Percentiles rank a stretch among this genome's conserved stretches.
Conservation (phyloP, 345 rosid genomes). For the Anacardium occidentale region DNA sequence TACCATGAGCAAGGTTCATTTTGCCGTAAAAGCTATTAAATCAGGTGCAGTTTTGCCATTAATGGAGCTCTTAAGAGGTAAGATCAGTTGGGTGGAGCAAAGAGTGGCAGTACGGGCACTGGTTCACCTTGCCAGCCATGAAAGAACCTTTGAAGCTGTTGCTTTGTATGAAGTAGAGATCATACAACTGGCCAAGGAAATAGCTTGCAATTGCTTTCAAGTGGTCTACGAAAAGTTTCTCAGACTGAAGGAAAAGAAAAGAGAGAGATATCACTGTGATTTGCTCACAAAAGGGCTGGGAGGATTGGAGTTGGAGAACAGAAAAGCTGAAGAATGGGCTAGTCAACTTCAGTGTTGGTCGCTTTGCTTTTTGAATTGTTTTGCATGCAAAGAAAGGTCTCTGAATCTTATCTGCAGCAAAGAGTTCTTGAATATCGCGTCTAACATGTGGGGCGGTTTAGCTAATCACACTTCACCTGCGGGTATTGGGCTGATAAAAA, state of each 20-base stretch:
- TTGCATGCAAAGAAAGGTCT: conserved; percentile 51
- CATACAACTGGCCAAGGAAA: conserved; percentile 45
- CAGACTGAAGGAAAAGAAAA: conserved; percentile 37
- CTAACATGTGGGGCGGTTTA: conserved; percentile 68
- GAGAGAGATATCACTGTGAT: conserved; percentile 66
- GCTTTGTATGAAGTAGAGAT: conserved; percentile 53
- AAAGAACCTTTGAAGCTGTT: conserved; percentile 48
- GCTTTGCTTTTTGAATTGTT: conserved; percentile 59
- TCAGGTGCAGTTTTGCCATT: conserved; percentile 58
- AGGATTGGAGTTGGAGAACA: conserved; percentile 53
- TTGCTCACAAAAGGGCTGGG: conserved; percentile 74
- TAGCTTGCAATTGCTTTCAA: conserved; percentile 47
- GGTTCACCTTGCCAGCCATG: conserved; percentile 68
- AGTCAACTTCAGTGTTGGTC: conserved; percentile 77
- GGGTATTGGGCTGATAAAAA: conserved; percentile 63
- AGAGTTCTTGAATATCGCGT: conserved; percentile 43
- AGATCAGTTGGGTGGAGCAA: conserved; percentile 85
- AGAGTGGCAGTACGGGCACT: conserved; percentile 75
- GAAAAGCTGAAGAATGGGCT: conserved; percentile 84
- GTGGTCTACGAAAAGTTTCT: conserved; percentile 51
- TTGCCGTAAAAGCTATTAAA: conserved; percentile 52
- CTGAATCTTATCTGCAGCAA: conserved; percentile 44
- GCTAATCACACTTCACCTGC: conserved; percentile 55
- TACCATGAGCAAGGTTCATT: conserved; percentile 54
- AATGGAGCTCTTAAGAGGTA: conserved; percentile 78